Base-by-base conservation (phyloP, 1,139 yeast genomes). In the Taphrina sp. region DNA sequence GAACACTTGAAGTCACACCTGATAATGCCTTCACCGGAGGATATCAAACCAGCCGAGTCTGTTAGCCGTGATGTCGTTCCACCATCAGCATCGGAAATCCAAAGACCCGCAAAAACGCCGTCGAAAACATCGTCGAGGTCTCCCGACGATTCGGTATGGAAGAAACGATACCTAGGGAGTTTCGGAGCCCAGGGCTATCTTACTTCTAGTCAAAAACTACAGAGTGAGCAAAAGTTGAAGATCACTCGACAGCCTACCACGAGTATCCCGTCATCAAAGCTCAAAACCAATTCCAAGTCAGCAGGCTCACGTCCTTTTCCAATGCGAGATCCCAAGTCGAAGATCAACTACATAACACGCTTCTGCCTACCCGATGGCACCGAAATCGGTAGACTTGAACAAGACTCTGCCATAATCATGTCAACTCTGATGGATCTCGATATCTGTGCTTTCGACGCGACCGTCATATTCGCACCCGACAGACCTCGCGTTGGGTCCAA, bases 351-450 rank as follows among this genome's bases (percentile, higher is more conserved):
- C 31, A 63, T 70, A 35, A 72, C 72, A 17, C 67, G 73, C 1
- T 63, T 72, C 12, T 60, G 62, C 23, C 68, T 65, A 42, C 36
- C 61, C 3, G 51, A 59, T 2, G 72, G 71, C n/a, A 57, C 86
- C 59, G 95, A 87, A 65, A 74, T 90, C 35, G 96, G 95, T 0
- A 76, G 95, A 60, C 67, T 88, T 1, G 83, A 89, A 0, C 90
- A 84, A 61, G 85, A 81, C 52, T 71, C 82, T 35, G 88, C 95
- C 0, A 70, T 78, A n/a, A 76, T 83, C 5, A 67, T 89, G 8
- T 77, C 83, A 1, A 87, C 95, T 0, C 72, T 89, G 37, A 61
- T 88, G 3, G 87, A 81, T 58, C 69, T 78, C 7, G 73, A 75
- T 5, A 73, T 81, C 5, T 78, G 85, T 17, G 66, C 67, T 1